Evolutionary conservation across 2,329 filamentous ascomycete species (phyloP).

Genomic region (Cytospora schulzeri): DNA sequence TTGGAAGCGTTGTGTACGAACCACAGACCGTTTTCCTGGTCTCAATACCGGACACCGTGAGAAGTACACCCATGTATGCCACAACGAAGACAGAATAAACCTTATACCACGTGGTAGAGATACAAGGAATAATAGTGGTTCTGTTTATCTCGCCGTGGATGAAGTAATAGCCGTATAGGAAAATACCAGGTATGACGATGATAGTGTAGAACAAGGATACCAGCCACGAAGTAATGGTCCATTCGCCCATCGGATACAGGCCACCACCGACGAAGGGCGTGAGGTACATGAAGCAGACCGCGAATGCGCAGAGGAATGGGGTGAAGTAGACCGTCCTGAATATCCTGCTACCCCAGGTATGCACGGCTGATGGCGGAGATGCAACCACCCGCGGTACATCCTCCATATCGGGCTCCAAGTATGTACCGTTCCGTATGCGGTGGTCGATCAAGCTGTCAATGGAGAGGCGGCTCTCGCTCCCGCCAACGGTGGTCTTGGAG

Average conservation of each 20-base stretch:
- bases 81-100: not conserved
- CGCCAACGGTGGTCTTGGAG: not conserved
- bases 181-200: not conserved
- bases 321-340: not conserved
- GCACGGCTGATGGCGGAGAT: not conserved
- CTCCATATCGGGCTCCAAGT: not conserved
- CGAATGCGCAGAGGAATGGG: not conserved
- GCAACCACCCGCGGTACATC: not conserved
- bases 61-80: not conserved
- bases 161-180: constrained; percentile 4
- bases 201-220: not conserved
- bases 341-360: not conserved
- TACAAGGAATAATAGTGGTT: constrained; percentile 7
- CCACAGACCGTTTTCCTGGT: constrained; percentile 7
- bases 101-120: constrained; percentile 5
- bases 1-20: not conserved
- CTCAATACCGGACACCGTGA: not conserved
- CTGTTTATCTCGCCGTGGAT: not conserved
- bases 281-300: not conserved
- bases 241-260: not conserved
- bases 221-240: not conserved
- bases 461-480: not conserved
- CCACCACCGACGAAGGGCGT: not conserved
- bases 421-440: not conserved
- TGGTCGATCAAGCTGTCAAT: constrained; percentile 3